These are phyloP conservation scores for Alternaria infectoria DNA, from an alignment of 2,329 filamentous ascomycete species.

Conservation along the genomic window DNA sequence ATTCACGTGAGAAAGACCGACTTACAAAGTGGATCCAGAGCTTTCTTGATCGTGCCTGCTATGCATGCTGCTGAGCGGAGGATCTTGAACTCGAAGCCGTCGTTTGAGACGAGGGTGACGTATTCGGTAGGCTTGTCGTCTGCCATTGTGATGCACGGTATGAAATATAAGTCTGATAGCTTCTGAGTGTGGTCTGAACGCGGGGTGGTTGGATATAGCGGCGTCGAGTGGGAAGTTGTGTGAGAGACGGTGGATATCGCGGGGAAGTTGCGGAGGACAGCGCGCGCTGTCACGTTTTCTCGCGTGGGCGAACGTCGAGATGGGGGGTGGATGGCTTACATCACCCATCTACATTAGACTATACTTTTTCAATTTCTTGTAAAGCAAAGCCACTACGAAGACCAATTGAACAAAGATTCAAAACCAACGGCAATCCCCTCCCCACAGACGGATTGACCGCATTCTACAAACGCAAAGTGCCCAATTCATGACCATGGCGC, in stretches of 20 bases:
- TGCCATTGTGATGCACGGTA: slow-evolving; percentile 23
- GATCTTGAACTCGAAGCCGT: slow-evolving; percentile 79
- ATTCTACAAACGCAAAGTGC: background rate
- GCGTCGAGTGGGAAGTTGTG: background rate
- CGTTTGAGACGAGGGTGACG: slow-evolving; percentile 76
- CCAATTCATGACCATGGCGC: background rate
- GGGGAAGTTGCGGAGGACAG: slow-evolving; percentile 12
- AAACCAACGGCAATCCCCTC: too few relatives aligned
- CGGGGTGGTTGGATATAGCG: background rate
- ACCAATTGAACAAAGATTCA: too few relatives aligned
- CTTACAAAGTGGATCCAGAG: slow-evolving; percentile 73
- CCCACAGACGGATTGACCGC: background rate
- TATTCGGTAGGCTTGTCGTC: slow-evolving; percentile 63
- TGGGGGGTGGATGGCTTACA: background rate
- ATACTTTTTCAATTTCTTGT: background rate
- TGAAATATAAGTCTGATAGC: background rate
- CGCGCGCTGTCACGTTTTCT: slow-evolving; percentile 36
- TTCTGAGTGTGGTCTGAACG: background rate
- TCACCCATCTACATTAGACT: background rate
- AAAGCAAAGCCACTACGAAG: background rate
- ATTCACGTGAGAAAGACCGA: too few relatives aligned
- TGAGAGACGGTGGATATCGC: background rate
- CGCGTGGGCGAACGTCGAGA: slow-evolving; percentile 15
- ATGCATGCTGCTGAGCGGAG: slow-evolving; percentile 72
- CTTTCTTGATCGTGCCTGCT: slow-evolving; percentile 75